Conservation (phyloP, 2,329 filamentous ascomycete species). For the Colletotrichum echinochloae region DNA sequence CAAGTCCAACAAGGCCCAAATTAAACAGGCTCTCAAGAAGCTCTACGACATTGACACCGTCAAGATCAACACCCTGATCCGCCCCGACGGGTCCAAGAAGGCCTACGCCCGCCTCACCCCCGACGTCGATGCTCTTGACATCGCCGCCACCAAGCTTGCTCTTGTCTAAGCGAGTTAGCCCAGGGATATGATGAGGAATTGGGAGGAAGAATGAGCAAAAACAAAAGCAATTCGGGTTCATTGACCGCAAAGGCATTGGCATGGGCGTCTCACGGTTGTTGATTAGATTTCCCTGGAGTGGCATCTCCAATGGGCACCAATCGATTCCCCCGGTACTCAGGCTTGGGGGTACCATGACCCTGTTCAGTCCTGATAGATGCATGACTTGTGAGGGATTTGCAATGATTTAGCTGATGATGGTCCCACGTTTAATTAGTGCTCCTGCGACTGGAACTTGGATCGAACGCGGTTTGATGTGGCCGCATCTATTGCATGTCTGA, state of each 20-base stretch:
- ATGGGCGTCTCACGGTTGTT: constrained; percentile 43
- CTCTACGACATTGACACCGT: constrained; percentile 97
- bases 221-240: constrained; percentile 38
- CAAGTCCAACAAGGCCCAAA: constrained; percentile 99
- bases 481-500: background rate
- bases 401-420: background rate
- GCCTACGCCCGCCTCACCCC: constrained; percentile 94
- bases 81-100: constrained; percentile 98
- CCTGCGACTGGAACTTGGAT: too few species aligned
- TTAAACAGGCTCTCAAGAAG: constrained; percentile 98
- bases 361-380: constrained; percentile 21
- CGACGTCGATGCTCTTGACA: constrained; percentile 98
- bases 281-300: constrained; percentile 33
- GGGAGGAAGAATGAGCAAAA: constrained; percentile 5
- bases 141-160: constrained; percentile 98
- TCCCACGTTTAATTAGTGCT: background rate
- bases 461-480: background rate
- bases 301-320: constrained; percentile 31
- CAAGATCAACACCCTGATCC: constrained; percentile 99
- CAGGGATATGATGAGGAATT: constrained; percentile 3
- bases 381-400: background rate
- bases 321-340: constrained; percentile 35
- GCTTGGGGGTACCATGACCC: constrained; percentile 32
- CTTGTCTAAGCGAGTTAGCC: constrained; percentile 79
- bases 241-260: constrained; percentile 40